Base-by-base conservation (phyloP, 148 eudicot genomes). In the Selenicereus undatus region DNA sequence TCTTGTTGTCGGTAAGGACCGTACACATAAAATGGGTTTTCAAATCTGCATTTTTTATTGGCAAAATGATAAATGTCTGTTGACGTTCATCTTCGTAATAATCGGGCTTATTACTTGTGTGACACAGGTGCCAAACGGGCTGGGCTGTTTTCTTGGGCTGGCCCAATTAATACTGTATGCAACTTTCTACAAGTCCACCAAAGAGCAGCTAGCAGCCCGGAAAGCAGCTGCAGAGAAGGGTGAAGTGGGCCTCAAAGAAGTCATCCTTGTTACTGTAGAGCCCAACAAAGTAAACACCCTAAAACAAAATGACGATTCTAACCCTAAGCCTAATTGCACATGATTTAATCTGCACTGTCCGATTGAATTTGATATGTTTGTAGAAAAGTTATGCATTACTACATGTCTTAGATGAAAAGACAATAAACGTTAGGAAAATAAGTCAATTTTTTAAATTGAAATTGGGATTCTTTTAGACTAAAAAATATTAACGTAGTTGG, bases 161-260 rank as follows among this genome's bases (percentile, higher is more conserved):
- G 83, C 85, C 68, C 97, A 92, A 56, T 78, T 92, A 11, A 58
- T 83, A 42, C 75, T 92, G 0, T 89, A 85, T 3, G 82, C 81
- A 2, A 35, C 52, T 1, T 91, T 87, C 79, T 83, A 78, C 78
- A 54, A 84, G 82, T 75, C 82, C 21, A 87, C 88, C 0, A 77
- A 87, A 48, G 54, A 79, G 22, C 84, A 86, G 62, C 76, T 70
- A 18, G 81, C 80, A 0, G 86, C 66, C 5, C 76, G 83, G 29
- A 66, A 76, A 71, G 79, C n/a, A 12, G 69, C n/a, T n/a, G n/a
- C 76, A 1, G 73, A 75, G 54, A 83, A 83, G 51, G 21, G 58
- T 27, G 87, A 87, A 60, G 39, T 79, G 83, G 87, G 76, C 80
- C 77, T 86, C 13, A 75, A 81, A 48, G 81, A 86, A 69, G 86